Evolutionary conservation across 2,329 filamentous ascomycete genomes (phyloP), one percentile per base, ranked within the genome.

Genomic region (Hirsutella minnesotensis): DNA sequence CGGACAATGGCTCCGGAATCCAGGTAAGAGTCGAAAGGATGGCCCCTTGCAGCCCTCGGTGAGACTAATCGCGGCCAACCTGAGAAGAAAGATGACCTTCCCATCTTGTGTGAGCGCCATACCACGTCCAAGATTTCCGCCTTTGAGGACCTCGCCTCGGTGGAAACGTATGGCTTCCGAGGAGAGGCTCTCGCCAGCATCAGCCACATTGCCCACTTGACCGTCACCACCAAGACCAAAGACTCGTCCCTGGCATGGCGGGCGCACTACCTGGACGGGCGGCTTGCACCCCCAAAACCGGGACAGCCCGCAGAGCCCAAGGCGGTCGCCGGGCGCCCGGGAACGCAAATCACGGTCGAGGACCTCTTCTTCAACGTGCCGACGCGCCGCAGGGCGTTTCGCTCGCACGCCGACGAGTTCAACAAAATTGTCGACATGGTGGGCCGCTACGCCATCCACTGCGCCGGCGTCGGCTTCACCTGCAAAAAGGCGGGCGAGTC

Each of bases 351-450:
- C 55, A 89, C 86, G 0, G 89, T 98, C 15, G 90, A 98, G 57
- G 92, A 98, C 59, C 67, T 98, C 10, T 98, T 98, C 61, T 98
- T 95, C 70, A 98, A 95, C 54, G 79, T 96, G 1, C 89, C 88
- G 0, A 94, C 84, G 9, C 78, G 92, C 20, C 79, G 89, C 30
- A 79, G 81, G 50, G 92, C 94, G 10, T 98, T 98, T 56, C 79
- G 92, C 34, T 96, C 90, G 13, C 68, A 85, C 16, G 86, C 88
- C 31, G 92, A 98, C 56, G 94, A 98, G 59, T 96, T 94, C 67
- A 88, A 94, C 55, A 98, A 96, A 65, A 95, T 98, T 44, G 80
- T 96, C 21, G 92, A 98, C 58, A 79, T 95, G 58, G 84, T 96
- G 9, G 88, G 92, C 13, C 81, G 86, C 36, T 96, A 98, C 64